Evolutionary conservation across 768 basidiomycete genomes (phyloP).

Genomic region (Tricholoma flavovirens): DNA sequence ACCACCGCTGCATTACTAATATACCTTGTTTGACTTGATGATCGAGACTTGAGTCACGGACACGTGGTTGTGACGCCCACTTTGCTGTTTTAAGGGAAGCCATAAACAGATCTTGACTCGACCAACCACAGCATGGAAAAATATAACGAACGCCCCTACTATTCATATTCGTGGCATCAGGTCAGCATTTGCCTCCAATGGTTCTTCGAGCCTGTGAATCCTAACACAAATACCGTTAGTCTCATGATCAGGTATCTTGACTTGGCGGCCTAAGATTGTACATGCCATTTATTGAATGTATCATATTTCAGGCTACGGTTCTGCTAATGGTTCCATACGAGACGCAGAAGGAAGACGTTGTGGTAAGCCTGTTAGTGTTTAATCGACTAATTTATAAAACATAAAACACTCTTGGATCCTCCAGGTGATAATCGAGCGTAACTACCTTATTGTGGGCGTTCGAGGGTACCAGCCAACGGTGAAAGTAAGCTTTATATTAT

Average conservation of each 20-base stretch:
- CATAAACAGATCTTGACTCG: not conserved
- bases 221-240: conserved; percentile 36
- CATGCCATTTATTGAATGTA: conserved; percentile 4
- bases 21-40: conserved; percentile 10
- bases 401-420: not conserved
- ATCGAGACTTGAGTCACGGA: not conserved
- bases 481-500: conserved; percentile 43
- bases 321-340: conserved; percentile 68
- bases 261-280: conserved; percentile 9
- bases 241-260: conserved; percentile 73
- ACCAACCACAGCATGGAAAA: conserved; percentile 29
- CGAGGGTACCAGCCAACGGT: conserved; percentile 64
- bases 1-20: conserved; percentile 19
- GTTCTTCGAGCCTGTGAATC: conserved; percentile 12
- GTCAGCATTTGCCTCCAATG: conserved; percentile 33
- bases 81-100: not conserved
- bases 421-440: conserved; percentile 69
- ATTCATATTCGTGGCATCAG: conserved; percentile 83
- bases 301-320: conserved; percentile 57
- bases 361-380: conserved; percentile 29
- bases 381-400: not conserved
- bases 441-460: conserved; percentile 69
- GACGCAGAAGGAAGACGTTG: conserved; percentile 65
- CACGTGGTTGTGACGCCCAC: not conserved
- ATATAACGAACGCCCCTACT: conserved; percentile 35